Percentiles rank a stretch among this genome's conserved stretches.
Evolutionary conservation across 2,329 filamentous ascomycete genomes (phyloP).

Genomic region (Pseudocercospora musae): DNA sequence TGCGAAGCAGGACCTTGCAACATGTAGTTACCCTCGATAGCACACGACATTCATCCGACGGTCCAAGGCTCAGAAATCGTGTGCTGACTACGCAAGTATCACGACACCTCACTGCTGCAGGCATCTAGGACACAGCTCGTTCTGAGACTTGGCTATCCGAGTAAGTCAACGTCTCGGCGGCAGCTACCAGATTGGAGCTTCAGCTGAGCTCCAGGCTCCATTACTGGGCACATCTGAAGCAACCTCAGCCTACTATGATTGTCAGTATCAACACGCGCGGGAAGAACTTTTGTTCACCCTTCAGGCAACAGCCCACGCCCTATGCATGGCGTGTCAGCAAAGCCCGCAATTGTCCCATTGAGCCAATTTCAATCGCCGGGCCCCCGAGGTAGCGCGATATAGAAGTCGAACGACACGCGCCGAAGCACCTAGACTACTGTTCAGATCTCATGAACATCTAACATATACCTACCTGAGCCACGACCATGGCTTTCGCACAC

Average conservation of each 20-base stretch:
- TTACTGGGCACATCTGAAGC: background rate
- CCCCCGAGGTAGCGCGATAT: background rate
- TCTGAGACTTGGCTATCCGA: background rate
- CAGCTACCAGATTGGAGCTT: background rate
- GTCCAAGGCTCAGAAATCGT: background rate
- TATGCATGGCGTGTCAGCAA: background rate
- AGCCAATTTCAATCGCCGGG: background rate
- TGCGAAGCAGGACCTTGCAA: background rate
- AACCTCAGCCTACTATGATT: background rate
- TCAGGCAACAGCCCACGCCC: background rate
- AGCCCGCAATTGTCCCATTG: background rate
- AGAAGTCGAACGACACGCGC: background rate
- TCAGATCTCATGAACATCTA: background rate
- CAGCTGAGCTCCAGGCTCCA: background rate
- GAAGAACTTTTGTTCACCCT: background rate
- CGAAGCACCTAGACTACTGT: background rate
- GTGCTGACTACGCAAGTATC: background rate
- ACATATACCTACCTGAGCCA: background rate
- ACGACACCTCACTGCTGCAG: background rate
- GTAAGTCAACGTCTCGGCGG: background rate
- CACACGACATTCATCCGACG: background rate
- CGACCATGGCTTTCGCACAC: constrained; percentile 10
- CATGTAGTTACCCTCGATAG: background rate
- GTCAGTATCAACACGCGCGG: background rate
- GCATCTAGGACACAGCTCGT: background rate